These are phyloP conservation scores for Stachybotrys chlorohalonatus DNA, from an alignment of 2,329 filamentous ascomycete species.

Conservation along the genomic window DNA sequence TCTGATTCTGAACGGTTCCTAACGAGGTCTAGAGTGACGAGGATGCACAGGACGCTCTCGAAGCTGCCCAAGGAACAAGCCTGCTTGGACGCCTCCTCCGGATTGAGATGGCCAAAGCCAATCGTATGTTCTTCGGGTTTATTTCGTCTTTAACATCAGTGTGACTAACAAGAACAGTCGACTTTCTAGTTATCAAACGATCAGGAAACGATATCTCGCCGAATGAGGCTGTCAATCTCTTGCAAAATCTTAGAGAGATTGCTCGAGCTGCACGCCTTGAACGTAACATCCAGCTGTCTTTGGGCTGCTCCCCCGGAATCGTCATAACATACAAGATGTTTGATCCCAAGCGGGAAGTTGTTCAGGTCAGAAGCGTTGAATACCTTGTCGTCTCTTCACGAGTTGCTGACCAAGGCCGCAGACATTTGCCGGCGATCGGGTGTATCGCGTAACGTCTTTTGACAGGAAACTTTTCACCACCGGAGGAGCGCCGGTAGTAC, in stretches of 20 bases:
- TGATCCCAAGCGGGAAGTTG: slow-evolving; percentile 39
- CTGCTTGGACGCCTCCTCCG: slow-evolving; percentile 50
- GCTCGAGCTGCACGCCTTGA: slow-evolving; percentile 26
- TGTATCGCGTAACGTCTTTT: background rate
- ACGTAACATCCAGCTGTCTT: slow-evolving; percentile 17
- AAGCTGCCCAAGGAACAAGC: slow-evolving; percentile 33
- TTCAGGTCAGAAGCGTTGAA: slow-evolving; percentile 28
- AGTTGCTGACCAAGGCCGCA: slow-evolving; percentile 2
- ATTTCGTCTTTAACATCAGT: background rate
- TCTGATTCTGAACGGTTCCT: slow-evolving; percentile 5
- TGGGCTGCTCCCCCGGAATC: slow-evolving; percentile 28
- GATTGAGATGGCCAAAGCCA: slow-evolving; percentile 50
- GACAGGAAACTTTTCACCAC: background rate
- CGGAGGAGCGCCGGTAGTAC: slow-evolving; percentile 1
- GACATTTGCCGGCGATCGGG: slow-evolving; percentile 15
- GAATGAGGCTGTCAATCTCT: slow-evolving; percentile 33
- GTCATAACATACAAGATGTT: slow-evolving; percentile 42
- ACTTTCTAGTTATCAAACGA: background rate
- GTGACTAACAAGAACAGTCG: background rate
- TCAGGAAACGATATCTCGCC: slow-evolving; percentile 19
- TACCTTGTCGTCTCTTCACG: no score
- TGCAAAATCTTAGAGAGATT: slow-evolving; percentile 36
- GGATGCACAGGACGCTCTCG: slow-evolving; percentile 40
- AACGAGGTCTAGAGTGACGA: slow-evolving; percentile 30
- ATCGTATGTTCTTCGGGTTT: slow-evolving; percentile 32